Percentiles rank a stretch among this genome's conserved stretches.
Conservation (phyloP, 768 basidiomycete genomes). For the Omphalotus guepiniiformis region DNA sequence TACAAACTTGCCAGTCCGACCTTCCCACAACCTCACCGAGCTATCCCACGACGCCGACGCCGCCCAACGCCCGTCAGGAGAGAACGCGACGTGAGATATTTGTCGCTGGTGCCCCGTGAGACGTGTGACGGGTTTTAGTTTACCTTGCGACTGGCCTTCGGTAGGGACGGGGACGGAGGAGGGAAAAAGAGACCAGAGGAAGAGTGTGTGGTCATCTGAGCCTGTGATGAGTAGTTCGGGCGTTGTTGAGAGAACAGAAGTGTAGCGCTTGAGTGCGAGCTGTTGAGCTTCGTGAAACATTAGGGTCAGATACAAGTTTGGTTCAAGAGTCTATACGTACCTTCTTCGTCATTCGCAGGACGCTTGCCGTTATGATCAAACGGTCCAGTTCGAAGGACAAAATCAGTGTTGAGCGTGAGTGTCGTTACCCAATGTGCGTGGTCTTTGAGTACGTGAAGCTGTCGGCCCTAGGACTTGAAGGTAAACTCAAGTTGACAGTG, state of each 20-base stretch:
- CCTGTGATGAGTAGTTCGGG: slow-evolving; percentile 91
- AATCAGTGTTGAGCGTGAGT: slow-evolving; percentile 92
- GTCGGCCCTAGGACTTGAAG: slow-evolving; percentile 58
- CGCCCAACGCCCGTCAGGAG: slow-evolving; percentile 88
- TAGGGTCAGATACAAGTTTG: not conserved
- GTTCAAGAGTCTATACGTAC: slow-evolving; percentile 30
- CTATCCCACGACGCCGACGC: slow-evolving; percentile 91
- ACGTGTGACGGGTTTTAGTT: slow-evolving; percentile 68
- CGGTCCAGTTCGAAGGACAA: slow-evolving; percentile 89
- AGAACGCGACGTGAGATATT: slow-evolving; percentile 90
- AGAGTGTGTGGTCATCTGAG: slow-evolving; percentile 97
- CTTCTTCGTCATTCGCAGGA: slow-evolving; percentile 79
- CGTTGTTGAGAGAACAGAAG: slow-evolving; percentile 52
- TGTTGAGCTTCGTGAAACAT: slow-evolving; percentile 54
- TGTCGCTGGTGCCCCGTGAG: slow-evolving; percentile 95
- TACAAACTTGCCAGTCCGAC: slow-evolving; percentile 78
- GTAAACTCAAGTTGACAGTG: not conserved
- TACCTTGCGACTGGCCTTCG: slow-evolving; percentile 30
- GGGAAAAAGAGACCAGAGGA: slow-evolving; percentile 88
- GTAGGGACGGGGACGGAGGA: slow-evolving; percentile 28
- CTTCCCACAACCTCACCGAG: slow-evolving; percentile 91
- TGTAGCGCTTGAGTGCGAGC: slow-evolving; percentile 76
- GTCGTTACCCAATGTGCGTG: slow-evolving; percentile 99
- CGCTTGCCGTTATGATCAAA: slow-evolving; percentile 85
- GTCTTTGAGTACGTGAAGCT: slow-evolving; percentile 82